These are phyloP conservation scores for Alternaria tenuissima DNA, from an alignment of 2,329 filamentous ascomycete species.

Conservation along the genomic window DNA sequence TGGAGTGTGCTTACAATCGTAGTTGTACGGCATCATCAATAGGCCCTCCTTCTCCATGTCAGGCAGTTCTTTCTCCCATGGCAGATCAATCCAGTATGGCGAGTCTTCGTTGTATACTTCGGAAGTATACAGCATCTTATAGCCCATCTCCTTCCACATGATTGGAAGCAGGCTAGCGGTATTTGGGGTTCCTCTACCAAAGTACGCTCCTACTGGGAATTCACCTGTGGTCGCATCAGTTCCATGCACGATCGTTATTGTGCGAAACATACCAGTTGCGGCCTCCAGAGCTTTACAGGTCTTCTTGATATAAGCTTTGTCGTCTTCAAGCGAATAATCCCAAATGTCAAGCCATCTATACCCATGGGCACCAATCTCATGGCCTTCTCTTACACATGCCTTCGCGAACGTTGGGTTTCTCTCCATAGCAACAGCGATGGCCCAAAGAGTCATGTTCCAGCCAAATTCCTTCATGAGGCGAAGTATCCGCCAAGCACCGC, in stretches of 20 bases:
- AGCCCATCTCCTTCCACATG: constrained; percentile 62
- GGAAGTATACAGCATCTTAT: constrained; percentile 59
- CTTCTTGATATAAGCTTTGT: constrained; percentile 59
- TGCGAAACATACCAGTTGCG: constrained; percentile 30
- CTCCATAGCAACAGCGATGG: constrained; percentile 60
- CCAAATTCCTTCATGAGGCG: constrained; percentile 58
- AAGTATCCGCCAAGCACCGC: constrained; percentile 61
- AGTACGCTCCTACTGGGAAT: constrained; percentile 59
- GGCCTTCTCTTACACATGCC: constrained; percentile 55
- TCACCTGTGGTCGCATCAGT: constrained; percentile 3
- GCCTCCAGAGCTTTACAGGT: constrained; percentile 54
- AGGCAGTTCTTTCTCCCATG: constrained; percentile 54
- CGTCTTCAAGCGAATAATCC: constrained; percentile 56
- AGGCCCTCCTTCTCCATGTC: constrained; percentile 60
- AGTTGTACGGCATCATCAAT: constrained; percentile 63
- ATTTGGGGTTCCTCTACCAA: constrained; percentile 58
- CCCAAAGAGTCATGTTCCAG: constrained; percentile 62
- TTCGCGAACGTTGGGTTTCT: constrained; percentile 58
- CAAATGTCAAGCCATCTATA: constrained; percentile 63
- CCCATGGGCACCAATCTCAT: constrained; percentile 61
- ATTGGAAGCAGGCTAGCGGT: constrained; percentile 60
- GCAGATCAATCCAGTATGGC: constrained; percentile 65
- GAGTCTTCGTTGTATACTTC: constrained; percentile 65
- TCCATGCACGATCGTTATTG: neutral
- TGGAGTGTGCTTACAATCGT: constrained; percentile 58